These are phyloP conservation scores for Penicillium roqueforti DNA, from an alignment of 495 filamentous ascomycete species.

Conservation along the genomic window DNA sequence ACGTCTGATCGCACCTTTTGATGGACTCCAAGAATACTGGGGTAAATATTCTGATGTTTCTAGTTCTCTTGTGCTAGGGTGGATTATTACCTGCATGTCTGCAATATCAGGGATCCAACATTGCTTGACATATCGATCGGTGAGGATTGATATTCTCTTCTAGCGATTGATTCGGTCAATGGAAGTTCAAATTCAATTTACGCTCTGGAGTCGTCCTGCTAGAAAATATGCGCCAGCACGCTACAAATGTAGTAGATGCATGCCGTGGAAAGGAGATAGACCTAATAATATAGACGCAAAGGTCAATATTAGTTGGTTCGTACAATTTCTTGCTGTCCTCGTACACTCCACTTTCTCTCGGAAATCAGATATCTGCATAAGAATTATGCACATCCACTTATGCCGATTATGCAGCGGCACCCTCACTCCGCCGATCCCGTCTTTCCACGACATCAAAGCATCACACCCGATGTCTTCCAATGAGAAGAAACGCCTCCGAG, in stretches of 20 bases:
- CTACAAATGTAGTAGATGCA: background rate
- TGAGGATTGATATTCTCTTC: background rate
- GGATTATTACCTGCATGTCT: background rate
- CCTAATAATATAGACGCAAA: no score
- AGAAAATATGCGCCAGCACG: background rate
- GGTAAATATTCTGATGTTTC: background rate
- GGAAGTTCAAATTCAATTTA: background rate
- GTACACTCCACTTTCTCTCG: no score
- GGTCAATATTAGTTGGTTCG: no score
- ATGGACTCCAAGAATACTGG: background rate
- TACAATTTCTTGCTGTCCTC: no score
- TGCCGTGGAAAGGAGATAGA: background rate
- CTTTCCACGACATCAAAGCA: background rate
- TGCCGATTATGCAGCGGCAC: background rate
- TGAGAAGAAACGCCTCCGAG: constrained; percentile 27
- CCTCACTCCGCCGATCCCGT: background rate
- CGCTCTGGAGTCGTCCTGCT: background rate
- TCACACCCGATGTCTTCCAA: constrained; percentile 9
- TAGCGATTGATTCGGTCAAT: background rate
- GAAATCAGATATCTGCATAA: background rate
- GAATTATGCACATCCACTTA: background rate
- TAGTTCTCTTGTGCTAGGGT: no score
- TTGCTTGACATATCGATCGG: background rate
- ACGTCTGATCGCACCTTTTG: background rate
- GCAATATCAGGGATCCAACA: background rate